Evolutionary conservation across 163 green algal genomes (phyloP), one percentile per base, ranked within the genome.

Genomic region (Chloroidium sp.): DNA sequence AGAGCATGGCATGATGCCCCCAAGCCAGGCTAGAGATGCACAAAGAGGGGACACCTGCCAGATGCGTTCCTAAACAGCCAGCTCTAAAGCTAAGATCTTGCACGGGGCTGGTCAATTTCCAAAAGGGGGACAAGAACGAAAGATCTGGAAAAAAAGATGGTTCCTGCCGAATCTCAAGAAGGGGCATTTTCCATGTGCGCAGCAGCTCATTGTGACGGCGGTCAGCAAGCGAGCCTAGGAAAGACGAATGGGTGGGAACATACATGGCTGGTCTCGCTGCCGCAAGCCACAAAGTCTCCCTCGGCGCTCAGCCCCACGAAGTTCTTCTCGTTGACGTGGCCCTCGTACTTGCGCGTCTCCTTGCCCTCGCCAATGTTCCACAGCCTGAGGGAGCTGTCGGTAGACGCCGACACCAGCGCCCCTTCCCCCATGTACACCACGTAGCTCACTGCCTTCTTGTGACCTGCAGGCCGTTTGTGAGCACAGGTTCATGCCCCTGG

Each of bases 271-370:
- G 82, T 90, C 69, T 93, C 89, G 68, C 82, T 89, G 64, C 89
- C 89, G 72, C 88, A 92, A 8, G 88, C 87, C 6, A 92, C 74
- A 68, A 93, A 91, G 61, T 93, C 85, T 67, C 75, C 82, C 12
- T 87, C 76, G 0, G 85, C 85, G 75, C 81, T 84, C 67, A 93
- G 81, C 36, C 90, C 90, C 14, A 93, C 90, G 82, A 93, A 93
- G 78, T 93, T 92, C 83, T 92, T 92, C 81, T 93, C 87, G 60
- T 93, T 93, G 62, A 78, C 69, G 79, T 93, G 90, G 58, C 89
- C 89, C 36, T 78, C 82, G 76, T 83, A 91, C 58, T 84, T 85
- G 61, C 88, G 84, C 62, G 57, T 2, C 8, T 8, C 60, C 57
- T 59, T n/a, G 57, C 72, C 76, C 4, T 62, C 14, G 13, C 36